These are phyloP conservation scores for Agaricales sp. DNA, from an alignment of 1,284 basidiomycete species.

Conservation along the genomic window DNA sequence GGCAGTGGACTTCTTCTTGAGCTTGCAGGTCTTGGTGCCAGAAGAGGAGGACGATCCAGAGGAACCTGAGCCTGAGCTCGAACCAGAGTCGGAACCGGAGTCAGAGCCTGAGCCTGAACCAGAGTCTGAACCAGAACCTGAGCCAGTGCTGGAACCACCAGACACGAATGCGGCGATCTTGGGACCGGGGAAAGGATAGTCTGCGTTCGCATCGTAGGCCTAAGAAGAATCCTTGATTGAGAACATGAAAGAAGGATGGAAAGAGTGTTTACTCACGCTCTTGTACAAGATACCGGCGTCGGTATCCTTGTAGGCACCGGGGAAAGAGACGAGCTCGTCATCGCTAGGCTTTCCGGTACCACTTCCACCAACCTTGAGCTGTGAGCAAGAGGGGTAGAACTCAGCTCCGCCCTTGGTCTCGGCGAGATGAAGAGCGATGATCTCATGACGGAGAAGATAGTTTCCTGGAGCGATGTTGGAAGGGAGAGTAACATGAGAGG, in stretches of 20 bases:
- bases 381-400: constrained; percentile 65
- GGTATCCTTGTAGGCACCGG: constrained; percentile 51
- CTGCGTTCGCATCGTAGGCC: constrained; percentile 21
- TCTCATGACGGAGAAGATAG: constrained; percentile 65
- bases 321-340: constrained; percentile 43
- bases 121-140: neutral
- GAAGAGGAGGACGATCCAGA: too few relatives aligned
- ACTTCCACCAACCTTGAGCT: constrained; percentile 44
- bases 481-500: constrained; percentile 43
- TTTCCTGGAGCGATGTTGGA: constrained; percentile 42
- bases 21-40: neutral
- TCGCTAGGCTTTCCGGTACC: constrained; percentile 31
- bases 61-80: too few relatives aligned
- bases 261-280: constrained; percentile 24
- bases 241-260: neutral
- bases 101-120: constrained; percentile 1
- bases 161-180: constrained; percentile 31
- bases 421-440: constrained; percentile 61
- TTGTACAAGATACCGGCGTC: constrained; percentile 51
- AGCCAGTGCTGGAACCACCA: constrained; percentile 5
- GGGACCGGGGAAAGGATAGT: constrained; percentile 44
- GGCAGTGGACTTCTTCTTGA: neutral
- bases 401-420: constrained; percentile 42
- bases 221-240: constrained; percentile 7
- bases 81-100: neutral